phyloP scores from a whole-genome alignment of 2,329 filamentous ascomycete species.

The Aspergillus pseudotamarii region DNA sequence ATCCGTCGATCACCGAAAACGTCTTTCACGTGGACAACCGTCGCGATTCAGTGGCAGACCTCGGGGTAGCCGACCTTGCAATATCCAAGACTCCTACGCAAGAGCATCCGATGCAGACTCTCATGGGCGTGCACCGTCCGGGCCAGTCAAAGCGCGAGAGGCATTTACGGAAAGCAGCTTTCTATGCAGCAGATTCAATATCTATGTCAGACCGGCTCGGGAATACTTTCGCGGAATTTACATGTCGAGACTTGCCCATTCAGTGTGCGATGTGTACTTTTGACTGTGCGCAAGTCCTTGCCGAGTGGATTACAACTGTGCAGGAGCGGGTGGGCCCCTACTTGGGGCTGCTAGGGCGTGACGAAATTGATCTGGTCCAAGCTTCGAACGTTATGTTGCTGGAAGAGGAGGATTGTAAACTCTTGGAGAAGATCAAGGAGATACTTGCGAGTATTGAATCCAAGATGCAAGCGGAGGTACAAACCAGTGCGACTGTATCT shows the following conservation, averaged over 20 bases:
- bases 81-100: conserved; percentile 41
- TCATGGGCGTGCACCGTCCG: conserved; percentile 36
- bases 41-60: conserved; percentile 40
- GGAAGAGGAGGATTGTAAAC: conserved; percentile 86
- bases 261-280: conserved; percentile 92
- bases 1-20: conserved; percentile 29
- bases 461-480: conserved; percentile 70
- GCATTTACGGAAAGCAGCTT: conserved; percentile 90
- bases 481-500: conserved; percentile 57
- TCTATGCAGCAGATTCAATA: conserved; percentile 89
- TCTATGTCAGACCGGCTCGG: conserved; percentile 85
- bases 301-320: conserved; percentile 90
- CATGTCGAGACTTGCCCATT: conserved; percentile 80
- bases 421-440: conserved; percentile 79
- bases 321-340: conserved; percentile 93
- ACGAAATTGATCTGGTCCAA: conserved; percentile 75
- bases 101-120: conserved; percentile 33
- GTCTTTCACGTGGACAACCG: conserved; percentile 24
- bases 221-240: conserved; percentile 81
- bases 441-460: conserved; percentile 75
- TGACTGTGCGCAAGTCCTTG: conserved; percentile 90
- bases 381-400: conserved; percentile 87
- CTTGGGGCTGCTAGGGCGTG: conserved; percentile 81
- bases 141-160: conserved; percentile 72
- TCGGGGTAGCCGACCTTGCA: conserved; percentile 39